Percentiles rank a stretch among this genome's conserved stretches.
phyloP scores from a whole-genome alignment of 495 filamentous ascomycete species.

The Umbilicaria muhlenbergii region DNA sequence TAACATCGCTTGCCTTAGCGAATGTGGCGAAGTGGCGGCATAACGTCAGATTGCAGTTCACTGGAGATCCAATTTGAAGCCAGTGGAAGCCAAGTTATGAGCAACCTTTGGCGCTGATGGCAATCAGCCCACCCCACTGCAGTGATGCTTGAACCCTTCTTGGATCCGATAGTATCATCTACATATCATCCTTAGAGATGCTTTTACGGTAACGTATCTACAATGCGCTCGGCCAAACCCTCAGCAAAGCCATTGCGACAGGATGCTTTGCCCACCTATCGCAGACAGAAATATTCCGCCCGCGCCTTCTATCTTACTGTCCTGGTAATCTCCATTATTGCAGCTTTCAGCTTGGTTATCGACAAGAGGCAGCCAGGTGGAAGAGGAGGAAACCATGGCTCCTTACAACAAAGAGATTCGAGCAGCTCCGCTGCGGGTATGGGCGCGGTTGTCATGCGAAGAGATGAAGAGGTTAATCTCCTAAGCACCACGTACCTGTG shows the following conservation, averaged over 20 bases:
- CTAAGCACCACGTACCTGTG: not conserved
- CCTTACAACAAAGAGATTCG: constrained; percentile 10
- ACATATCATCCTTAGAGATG: not conserved
- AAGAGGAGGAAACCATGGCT: constrained; percentile 6
- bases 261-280: not conserved
- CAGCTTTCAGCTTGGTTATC: constrained; percentile 12
- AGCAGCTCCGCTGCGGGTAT: too few species aligned
- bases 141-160: not conserved
- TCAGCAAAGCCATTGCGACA: constrained; percentile 3
- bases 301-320: constrained; percentile 23
- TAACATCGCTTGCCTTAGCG: too few species aligned
- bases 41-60: too few species aligned
- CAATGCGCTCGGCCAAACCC: constrained; percentile 7
- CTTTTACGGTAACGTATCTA: constrained; percentile 11
- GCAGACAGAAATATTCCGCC: constrained; percentile 11
- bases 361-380: constrained; percentile 5
- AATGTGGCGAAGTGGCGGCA: too few species aligned
- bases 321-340: constrained; percentile 16
- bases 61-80: too few species aligned
- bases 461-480: constrained; percentile 16
- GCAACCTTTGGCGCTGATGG: too few species aligned
- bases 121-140: too few species aligned
- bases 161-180: not conserved
- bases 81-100: too few species aligned
- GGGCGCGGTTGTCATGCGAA: constrained; percentile 7